Evolutionary conservation across 805 yeast genomes (phyloP), one percentile per base, ranked within the genome.

Genomic region (Phaffomyces antillensis): DNA sequence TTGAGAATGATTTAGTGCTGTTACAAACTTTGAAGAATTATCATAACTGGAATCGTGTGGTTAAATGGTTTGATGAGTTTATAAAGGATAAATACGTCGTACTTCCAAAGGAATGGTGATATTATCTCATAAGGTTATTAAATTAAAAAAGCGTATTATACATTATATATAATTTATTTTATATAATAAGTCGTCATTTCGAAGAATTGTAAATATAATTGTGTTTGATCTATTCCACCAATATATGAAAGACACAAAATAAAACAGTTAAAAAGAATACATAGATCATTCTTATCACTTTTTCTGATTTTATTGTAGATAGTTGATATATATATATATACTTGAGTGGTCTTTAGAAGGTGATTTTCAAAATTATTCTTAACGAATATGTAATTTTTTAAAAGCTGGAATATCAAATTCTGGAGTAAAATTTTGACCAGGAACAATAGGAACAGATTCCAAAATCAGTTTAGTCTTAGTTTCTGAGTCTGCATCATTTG

Each of bases 371-470:
- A 28, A 17, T 12, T 34, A 20, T 6, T 35, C 26, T 20, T 35
- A n/a, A 30, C 7, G 18, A 31, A 51, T 40, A 26, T 38, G 42
- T 10, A 65, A 59, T 65, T 86, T 83, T 58, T 77, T 64, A 48
- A 66, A 74, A 13, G 87, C 93, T 12, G 93, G 87, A 33, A 78
- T 75, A 39, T 77, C 75, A 59, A 85, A 85, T 51, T 79, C 75
- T 25, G 74, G 76, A 17, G 79, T 75, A 56, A 81, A 79, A 42
- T 67, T 54, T 58, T 88, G 95, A 16, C 96, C 96, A 1, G 96
- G 96, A 38, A 88, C 64, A 37, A 90, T 76, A 3, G 96, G 96
- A 18, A 81, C 86, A 40, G 83, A 67, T 43, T 77, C 77, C 45
- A 82, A 69, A 26, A 89, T 71, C 42, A 77, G 72, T 45, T 73